These are phyloP conservation scores for Amauroascus niger DNA, from an alignment of 2,329 filamentous ascomycete genomes.

Conservation along the genomic window DNA sequence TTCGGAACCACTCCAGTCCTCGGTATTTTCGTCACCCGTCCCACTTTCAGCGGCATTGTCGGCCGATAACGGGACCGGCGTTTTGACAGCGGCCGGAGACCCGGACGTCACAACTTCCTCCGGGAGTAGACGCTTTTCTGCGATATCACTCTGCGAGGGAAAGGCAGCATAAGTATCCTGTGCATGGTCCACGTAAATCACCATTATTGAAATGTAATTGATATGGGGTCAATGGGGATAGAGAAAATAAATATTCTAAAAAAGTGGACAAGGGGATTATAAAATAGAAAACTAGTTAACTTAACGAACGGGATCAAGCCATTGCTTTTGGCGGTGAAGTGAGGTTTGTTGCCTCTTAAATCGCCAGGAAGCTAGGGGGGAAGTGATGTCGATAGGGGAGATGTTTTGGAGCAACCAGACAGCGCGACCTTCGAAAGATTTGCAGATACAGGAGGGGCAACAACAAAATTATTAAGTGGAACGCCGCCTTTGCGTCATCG, in stretches of 20 bases:
- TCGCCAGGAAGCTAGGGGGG: neutral
- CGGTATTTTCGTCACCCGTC: slow-evolving; percentile 8
- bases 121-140: neutral
- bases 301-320: neutral
- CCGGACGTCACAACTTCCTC: neutral
- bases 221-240: neutral
- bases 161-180: slow-evolving; percentile 23
- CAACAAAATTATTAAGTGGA: too few species aligned
- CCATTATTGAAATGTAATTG: slow-evolving; percentile 31
- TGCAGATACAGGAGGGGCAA: too few species aligned
- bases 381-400: too few species aligned
- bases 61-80: slow-evolving; percentile 4
- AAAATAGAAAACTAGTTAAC: neutral
- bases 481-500: too few species aligned
- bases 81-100: neutral
- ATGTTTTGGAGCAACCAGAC: too few species aligned
- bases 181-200: slow-evolving; percentile 41
- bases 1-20: neutral
- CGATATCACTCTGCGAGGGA: neutral
- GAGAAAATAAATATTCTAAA: neutral
- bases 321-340: too few species aligned
- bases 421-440: too few species aligned
- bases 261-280: neutral
- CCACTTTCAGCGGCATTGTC: slow-evolving; percentile 13
- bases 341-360: too few species aligned